Base-by-base conservation (phyloP, 2,329 filamentous ascomycete genomes). In the Paracamarosporium sp. region DNA sequence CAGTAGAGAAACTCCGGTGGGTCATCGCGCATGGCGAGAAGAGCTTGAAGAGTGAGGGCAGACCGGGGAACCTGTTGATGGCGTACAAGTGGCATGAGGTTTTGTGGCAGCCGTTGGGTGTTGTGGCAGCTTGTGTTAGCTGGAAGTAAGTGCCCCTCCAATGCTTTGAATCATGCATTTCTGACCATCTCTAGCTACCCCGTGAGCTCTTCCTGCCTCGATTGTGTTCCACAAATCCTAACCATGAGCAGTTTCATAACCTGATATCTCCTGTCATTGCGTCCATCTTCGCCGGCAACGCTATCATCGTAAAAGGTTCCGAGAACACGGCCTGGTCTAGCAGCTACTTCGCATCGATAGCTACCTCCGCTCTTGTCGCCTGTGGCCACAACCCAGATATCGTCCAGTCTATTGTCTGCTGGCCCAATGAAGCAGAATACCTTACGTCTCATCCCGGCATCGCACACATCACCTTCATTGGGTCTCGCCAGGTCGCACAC, bases 281-380 rank as follows among this genome's bases (percentile, higher is more conserved):
- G 65, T 88, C 91, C 15, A 85, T 98, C 50, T 98, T 98, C 74
- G 85, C 93, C 13, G 95, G 95, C 45, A 97, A 98, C 73, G 92
- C 88, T 50, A 90, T 98, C 64, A 83, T 99, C 40, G 90, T 98
- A 76, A 99, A 99, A 80, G 91, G 90, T 46, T 97, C 92, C 50
- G 95, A 99, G 78, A 91, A 94, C 76, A 98, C 94, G 0, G 94
- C 93, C 53, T 99, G 95, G 95, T 96, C 90, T 59, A 89, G 91
- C 7, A 76, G 81, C 7, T 97, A 94, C 82, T 98, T 97, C 74
- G 83, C 89, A 41, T 85, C 84, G 48, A 90, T 98, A 59, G 90
- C 89, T 17, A 88, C 90, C 40, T 88, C 88, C 44, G 94, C 95
- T 5, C 85, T 99, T 31, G 80, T 84, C 27, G 91, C 89, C 15